Evolutionary conservation across 805 yeast genomes (phyloP), one percentile per base, ranked within the genome.

Genomic region (Sporopachydermia quercuum): DNA sequence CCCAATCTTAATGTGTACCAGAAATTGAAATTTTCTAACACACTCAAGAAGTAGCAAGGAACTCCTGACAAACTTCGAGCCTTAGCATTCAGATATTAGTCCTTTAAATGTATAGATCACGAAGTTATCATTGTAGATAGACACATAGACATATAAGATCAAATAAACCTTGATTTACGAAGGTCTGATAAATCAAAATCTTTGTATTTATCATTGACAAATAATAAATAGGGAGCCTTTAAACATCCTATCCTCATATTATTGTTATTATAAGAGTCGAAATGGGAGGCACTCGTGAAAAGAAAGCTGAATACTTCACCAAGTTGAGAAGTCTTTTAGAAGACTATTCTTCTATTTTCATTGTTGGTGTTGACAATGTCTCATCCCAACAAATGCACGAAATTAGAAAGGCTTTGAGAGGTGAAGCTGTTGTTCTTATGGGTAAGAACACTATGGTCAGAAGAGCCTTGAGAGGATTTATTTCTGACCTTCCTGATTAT

Each of bases 401-500:
- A 78, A 77, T 86, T 75, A 86, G 99, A 82, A 86, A 82, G 77
- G 70, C 85, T 52, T 79, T 91, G 62, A 86, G 99, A 75, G 83
- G 85, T 55, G 81, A 77, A 47, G 98, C 91, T 61, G 91, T 83
- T 55, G 87, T 91, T 55, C 74, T 91, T 62, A 91, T 91, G 98
- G 99, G 99, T 76, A 91, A 91, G 83, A 91, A 91, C 96, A 91
- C 99, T 78, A 89, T 91, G 97, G 95, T 91, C 55, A 85, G 99
- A 76, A 86, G 97, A 74, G 99, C 98, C 64, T 73, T 91, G 76
- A 86, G 98, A 74, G 91, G 86, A 60, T 84, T 85, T 79, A 63
- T 87, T 55, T 40, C 78, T 60, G 97, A 89, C 65, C 75, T 84
- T 70, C 96, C 97, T 66, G 96, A 91, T 59, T 82, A 65, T 64